Percentiles rank a stretch among this genome's conserved stretches.
These are phyloP conservation scores for Euclidium syriacum DNA, from an alignment of 345 rosid species.

Conservation along the genomic window DNA sequence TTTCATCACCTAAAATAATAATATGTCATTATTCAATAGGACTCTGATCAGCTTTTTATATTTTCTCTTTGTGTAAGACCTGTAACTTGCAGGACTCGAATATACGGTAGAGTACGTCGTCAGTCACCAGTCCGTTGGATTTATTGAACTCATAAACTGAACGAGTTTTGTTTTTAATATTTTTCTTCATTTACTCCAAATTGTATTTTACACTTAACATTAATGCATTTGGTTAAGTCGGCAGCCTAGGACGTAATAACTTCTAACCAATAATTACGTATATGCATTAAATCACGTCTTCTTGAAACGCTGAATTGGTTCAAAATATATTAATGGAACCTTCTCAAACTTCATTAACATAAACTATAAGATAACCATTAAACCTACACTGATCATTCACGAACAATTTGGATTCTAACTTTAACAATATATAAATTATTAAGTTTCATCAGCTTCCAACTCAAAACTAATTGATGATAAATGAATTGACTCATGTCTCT, in stretches of 20 bases:
- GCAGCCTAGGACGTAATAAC: conserved; percentile 1
- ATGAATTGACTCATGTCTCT: too few species aligned
- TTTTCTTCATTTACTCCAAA: background rate
- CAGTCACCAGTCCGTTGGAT: background rate
- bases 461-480: too few species aligned
- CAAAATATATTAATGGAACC: background rate
- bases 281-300: conserved; percentile 8
- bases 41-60: background rate
- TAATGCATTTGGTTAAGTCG: conserved; percentile 27
- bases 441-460: too few species aligned
- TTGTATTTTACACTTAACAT: background rate
- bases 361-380: too few species aligned
- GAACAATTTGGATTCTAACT: too few species aligned
- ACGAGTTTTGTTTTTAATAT: background rate
- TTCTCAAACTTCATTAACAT: background rate
- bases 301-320: background rate
- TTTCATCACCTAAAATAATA: background rate
- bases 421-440: too few species aligned
- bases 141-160: background rate
- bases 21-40: background rate
- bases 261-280: background rate
- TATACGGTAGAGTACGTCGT: conserved; percentile 12
- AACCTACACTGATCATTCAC: too few species aligned
- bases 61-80: background rate
- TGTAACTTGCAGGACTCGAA: background rate